These are phyloP conservation scores for Pythium utonaiense DNA, from an alignment of 352 stramenopile species.

Conservation along the genomic window DNA sequence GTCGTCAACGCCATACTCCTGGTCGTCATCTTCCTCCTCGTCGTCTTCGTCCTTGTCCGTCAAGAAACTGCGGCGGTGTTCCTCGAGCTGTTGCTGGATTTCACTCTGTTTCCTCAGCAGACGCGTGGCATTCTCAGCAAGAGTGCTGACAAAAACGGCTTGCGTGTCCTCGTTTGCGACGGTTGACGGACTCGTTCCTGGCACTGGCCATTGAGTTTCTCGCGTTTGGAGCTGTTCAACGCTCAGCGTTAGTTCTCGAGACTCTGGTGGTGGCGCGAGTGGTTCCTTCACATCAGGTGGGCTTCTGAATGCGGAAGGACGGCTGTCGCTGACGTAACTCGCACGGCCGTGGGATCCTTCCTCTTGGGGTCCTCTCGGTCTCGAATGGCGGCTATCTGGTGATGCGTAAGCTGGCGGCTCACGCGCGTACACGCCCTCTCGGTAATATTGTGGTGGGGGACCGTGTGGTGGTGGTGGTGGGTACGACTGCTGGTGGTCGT, in stretches of 20 bases:
- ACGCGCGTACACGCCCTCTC: conserved; percentile 13
- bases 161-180: background rate
- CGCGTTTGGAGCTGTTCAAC: background rate
- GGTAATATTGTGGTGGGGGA: conserved; percentile 2
- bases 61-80: conserved; percentile 19
- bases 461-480: background rate
- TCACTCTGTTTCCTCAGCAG: conserved; percentile 17
- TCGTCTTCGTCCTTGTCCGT: conserved; percentile 25
- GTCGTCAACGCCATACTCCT: conserved; percentile 13
- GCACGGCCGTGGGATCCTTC: background rate
- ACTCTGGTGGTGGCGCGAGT: background rate
- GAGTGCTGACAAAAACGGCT: background rate
- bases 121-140: conserved; percentile 7
- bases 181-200: background rate
- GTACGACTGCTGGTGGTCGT: background rate
- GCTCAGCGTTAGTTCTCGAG: background rate
- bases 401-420: conserved; percentile 12
- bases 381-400: background rate
- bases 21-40: conserved; percentile 34
- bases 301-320: background rate
- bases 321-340: background rate
- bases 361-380: background rate
- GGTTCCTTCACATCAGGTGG: background rate
- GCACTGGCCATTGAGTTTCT: background rate
- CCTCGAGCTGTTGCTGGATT: conserved; percentile 15